These are phyloP conservation scores for Podospora didyma DNA, from an alignment of 495 filamentous ascomycete genomes.

Conservation along the genomic window DNA sequence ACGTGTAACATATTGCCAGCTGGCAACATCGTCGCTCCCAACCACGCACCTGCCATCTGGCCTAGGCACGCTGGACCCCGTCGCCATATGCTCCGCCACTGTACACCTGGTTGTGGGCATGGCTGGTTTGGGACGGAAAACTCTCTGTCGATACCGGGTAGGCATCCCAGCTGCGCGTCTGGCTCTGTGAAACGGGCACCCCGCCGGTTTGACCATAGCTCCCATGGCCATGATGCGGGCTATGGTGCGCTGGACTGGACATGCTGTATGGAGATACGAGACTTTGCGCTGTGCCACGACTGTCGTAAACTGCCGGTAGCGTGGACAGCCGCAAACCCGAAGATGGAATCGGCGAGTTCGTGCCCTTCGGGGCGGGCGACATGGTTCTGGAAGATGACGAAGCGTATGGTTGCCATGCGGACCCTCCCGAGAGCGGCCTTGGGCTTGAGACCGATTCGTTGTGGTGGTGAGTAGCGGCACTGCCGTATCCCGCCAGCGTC, in stretches of 20 bases:
- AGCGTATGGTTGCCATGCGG: constrained; percentile 36
- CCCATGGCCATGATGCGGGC: constrained; percentile 28
- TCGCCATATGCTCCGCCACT: constrained; percentile 37
- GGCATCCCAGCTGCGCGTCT: constrained; percentile 31
- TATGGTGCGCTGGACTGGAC: constrained; percentile 28
- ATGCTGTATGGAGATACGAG: constrained; percentile 26
- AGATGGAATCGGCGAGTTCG: constrained; percentile 17
- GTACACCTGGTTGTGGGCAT: constrained; percentile 36
- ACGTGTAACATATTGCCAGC: too few species aligned
- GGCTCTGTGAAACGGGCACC: constrained; percentile 22
- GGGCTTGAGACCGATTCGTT: constrained; percentile 41
- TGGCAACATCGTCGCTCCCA: neutral
- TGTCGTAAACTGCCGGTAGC: constrained; percentile 28
- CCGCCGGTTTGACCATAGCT: constrained; percentile 21
- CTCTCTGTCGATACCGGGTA: constrained; percentile 29
- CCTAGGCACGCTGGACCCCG: constrained; percentile 37
- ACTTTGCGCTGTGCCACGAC: constrained; percentile 20
- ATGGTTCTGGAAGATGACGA: constrained; percentile 25
- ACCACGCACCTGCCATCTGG: constrained; percentile 1
- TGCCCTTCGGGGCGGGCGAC: constrained; percentile 37
- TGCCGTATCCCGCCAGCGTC: constrained; percentile 19
- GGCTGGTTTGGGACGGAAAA: constrained; percentile 32
- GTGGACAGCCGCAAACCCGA: constrained; percentile 24
- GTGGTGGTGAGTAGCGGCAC: constrained; percentile 36
- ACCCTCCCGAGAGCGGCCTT: constrained; percentile 34